These are phyloP conservation scores for Wickerhamomyces subpelliculosus DNA, from an alignment of 805 yeast genomes.

Conservation along the genomic window DNA sequence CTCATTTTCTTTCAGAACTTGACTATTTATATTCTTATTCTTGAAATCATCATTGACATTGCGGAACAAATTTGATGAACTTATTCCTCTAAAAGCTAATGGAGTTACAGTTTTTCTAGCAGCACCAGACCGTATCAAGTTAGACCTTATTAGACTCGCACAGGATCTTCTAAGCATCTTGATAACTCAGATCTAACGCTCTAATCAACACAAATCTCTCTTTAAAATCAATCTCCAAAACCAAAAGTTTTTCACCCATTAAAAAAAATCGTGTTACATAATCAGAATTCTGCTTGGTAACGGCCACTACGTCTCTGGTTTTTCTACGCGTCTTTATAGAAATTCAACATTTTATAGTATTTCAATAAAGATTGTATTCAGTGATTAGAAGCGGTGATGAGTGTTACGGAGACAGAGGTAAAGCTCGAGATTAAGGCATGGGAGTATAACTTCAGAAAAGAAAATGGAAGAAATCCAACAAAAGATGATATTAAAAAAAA, in stretches of 20 bases:
- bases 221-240: not conserved
- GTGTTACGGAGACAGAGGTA: constrained; percentile 15
- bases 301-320: not conserved
- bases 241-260: not conserved
- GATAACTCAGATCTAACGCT: no score
- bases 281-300: not conserved
- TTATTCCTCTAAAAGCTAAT: no score
- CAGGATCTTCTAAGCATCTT: not conserved
- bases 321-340: not conserved
- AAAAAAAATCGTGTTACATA: not conserved
- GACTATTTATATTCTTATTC: no score
- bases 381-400: not conserved
- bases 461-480: constrained; percentile 37
- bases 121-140: no score
- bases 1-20: no score
- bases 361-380: not conserved
- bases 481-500: constrained; percentile 39
- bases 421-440: constrained; percentile 44
- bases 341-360: not conserved
- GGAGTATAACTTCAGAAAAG: constrained; percentile 40
- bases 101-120: no score
- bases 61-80: no score
- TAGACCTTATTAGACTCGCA: no score
- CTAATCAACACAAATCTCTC: not conserved
- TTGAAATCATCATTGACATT: no score